Evolutionary conservation across 345 rosid species (phyloP).

Genomic region (Ceriops tagal): DNA sequence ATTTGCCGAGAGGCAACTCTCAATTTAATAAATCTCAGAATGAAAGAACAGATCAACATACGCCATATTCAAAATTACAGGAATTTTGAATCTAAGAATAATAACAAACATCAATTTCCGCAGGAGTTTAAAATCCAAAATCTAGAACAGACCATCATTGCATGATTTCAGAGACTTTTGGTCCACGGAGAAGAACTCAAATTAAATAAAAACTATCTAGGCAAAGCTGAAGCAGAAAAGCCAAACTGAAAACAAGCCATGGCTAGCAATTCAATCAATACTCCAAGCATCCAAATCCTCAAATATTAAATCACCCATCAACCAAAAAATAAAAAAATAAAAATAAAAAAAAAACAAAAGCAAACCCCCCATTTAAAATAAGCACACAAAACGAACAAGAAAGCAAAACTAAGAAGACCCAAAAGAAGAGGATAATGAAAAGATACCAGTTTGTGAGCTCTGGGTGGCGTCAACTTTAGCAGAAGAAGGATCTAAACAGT

Average conservation of each 20-base stretch:
- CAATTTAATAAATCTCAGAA: too few species aligned
- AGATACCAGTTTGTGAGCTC: neutral
- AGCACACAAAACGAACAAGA: neutral
- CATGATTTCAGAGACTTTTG: neutral
- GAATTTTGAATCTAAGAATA: too few species aligned
- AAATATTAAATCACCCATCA: neutral
- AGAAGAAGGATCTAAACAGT: slow-evolving; percentile 28
- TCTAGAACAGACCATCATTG: neutral
- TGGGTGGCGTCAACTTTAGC: slow-evolving; percentile 20
- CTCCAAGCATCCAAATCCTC: neutral
- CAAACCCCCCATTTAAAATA: neutral
- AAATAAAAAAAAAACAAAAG: neutral
- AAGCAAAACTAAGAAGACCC: neutral
- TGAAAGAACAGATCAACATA: too few species aligned
- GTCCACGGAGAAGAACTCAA: neutral
- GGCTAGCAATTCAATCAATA: neutral
- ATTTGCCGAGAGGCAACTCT: too few species aligned
- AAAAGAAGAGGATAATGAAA: neutral
- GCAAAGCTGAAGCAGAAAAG: neutral
- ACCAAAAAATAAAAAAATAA: neutral
- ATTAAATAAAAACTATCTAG: neutral
- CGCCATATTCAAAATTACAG: too few species aligned
- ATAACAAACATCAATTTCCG: too few species aligned
- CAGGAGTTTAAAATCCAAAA: neutral
- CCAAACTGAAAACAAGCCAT: neutral